Conservation (phyloP, 257 asterid species). For the Nyctanthes arbortristis region DNA sequence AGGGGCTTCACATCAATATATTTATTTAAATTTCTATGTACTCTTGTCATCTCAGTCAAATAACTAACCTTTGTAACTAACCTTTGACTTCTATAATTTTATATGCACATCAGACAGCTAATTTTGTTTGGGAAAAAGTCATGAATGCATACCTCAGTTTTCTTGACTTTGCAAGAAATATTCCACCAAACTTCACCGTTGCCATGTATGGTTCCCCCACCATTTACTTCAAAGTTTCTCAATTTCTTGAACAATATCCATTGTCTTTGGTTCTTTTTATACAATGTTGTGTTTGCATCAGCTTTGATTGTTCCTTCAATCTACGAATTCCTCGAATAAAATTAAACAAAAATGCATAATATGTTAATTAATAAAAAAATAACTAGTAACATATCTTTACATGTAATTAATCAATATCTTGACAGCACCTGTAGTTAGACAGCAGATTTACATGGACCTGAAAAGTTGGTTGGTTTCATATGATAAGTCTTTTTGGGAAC, state of each 20-base stretch:
- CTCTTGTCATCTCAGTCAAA: too few relatives aligned
- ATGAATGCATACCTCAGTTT: constrained; percentile 52
- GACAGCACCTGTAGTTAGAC: constrained; percentile 69
- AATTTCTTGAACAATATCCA: constrained; percentile 76
- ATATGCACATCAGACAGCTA: too few relatives aligned
- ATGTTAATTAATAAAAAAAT: too few relatives aligned
- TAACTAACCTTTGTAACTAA: too few relatives aligned
- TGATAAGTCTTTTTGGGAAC: constrained; percentile 64
- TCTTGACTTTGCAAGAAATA: constrained; percentile 69
- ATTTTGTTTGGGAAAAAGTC: too few relatives aligned
- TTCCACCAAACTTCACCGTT: constrained; percentile 91
- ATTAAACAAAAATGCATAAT: not conserved
- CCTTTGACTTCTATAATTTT: too few relatives aligned
- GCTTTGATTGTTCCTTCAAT: constrained; percentile 71
- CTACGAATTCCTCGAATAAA: constrained; percentile 35
- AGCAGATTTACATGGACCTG: constrained; percentile 66
- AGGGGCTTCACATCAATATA: too few relatives aligned
- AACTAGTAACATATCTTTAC: too few relatives aligned
- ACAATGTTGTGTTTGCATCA: constrained; percentile 38
- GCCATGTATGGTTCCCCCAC: constrained; percentile 81
- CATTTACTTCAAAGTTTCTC: constrained; percentile 47
- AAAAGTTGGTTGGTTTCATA: constrained; percentile 60
- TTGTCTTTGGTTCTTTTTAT: constrained; percentile 46
- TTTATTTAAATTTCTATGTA: too few relatives aligned
- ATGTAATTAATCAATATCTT: too few relatives aligned